Conservation (phyloP, 2,329 filamentous ascomycete species). For the Cladosporium velox region DNA sequence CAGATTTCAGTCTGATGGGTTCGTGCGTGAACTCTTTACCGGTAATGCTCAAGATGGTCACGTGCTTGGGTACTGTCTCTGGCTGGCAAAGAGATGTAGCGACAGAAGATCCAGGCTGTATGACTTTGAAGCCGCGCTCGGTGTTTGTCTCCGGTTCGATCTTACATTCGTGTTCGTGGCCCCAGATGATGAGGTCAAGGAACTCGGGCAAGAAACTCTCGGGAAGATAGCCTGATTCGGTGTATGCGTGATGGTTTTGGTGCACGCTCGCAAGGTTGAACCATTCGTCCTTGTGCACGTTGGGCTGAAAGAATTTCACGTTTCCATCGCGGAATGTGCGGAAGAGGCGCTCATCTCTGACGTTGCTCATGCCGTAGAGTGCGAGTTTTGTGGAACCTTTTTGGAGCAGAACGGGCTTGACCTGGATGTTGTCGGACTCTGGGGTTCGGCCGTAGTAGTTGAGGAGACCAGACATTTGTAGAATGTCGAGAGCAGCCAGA, state of each 20-base stretch:
- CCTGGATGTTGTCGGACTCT: conserved; percentile 88
- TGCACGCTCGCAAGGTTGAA: conserved; percentile 96
- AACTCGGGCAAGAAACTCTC: conserved; percentile 92
- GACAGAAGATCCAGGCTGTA: conserved; percentile 95
- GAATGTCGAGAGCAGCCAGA: conserved; percentile 83
- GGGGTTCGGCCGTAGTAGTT: conserved; percentile 95
- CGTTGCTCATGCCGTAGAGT: conserved; percentile 91
- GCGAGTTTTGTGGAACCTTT: conserved; percentile 93
- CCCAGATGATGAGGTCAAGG: conserved; percentile 91
- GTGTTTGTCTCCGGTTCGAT: conserved; percentile 83
- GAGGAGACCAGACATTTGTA: conserved; percentile 86
- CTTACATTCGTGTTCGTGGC: conserved; percentile 93
- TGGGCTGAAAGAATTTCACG: conserved; percentile 89
- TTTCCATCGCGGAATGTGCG: conserved; percentile 90
- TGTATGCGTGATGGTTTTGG: conserved; percentile 93
- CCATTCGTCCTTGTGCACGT: conserved; percentile 80
- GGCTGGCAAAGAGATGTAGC: conserved; percentile 89
- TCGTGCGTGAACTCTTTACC: conserved; percentile 80
- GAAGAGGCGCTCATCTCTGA: conserved; percentile 91
- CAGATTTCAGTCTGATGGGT: conserved; percentile 79
- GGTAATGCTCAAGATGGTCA: conserved; percentile 80
- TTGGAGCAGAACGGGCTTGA: conserved; percentile 89
- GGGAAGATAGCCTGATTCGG: conserved; percentile 88
- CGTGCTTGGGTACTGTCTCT: conserved; percentile 88
- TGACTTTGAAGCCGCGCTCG: conserved; percentile 89